A percentile compares a stretch with the other conserved stretches of the same genome.
Conservation (phyloP, 176 grass and related monocot species). For the Oryza glumipatula region DNA sequence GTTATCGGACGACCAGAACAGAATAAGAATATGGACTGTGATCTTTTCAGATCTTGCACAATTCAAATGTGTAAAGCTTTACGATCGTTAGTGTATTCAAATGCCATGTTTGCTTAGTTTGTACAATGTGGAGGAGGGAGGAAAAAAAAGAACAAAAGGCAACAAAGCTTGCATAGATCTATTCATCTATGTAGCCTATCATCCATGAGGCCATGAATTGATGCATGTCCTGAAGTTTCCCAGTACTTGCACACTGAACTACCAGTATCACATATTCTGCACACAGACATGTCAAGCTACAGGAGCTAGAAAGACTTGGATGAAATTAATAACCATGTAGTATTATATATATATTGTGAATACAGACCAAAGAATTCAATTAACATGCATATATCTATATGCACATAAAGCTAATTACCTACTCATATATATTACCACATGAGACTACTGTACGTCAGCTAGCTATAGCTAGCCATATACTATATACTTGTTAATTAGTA, state of each 20-base stretch:
- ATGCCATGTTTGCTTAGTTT: constrained; percentile 25
- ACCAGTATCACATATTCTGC: not conserved
- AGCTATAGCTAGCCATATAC: not conserved
- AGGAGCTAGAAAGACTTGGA: constrained; percentile 26
- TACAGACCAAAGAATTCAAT: not conserved
- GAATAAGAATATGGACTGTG: constrained; percentile 29
- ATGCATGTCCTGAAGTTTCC: constrained; percentile 31
- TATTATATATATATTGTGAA: not conserved
- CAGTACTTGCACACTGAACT: constrained; percentile 19
- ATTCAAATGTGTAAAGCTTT: constrained; percentile 42
- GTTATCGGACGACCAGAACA: constrained; percentile 12
- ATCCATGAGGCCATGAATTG: not conserved
- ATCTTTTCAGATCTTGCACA: constrained; percentile 48
- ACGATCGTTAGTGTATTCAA: constrained; percentile 21
- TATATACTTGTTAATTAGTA: not conserved
- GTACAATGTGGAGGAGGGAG: constrained; percentile 11
- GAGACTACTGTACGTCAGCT: constrained; percentile 14
- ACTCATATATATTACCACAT: constrained; percentile 20
- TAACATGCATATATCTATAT: not conserved
- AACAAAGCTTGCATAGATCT: constrained; percentile 28
- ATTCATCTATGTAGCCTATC: not conserved
- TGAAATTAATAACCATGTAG: constrained; percentile 40
- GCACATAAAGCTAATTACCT: constrained; percentile 32
- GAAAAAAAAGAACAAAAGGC: not conserved
- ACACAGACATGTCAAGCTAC: constrained; percentile 33